These are phyloP conservation scores for Fraxinus paxiana DNA, from an alignment of 305 asterid genomes.

Conservation along the genomic window DNA sequence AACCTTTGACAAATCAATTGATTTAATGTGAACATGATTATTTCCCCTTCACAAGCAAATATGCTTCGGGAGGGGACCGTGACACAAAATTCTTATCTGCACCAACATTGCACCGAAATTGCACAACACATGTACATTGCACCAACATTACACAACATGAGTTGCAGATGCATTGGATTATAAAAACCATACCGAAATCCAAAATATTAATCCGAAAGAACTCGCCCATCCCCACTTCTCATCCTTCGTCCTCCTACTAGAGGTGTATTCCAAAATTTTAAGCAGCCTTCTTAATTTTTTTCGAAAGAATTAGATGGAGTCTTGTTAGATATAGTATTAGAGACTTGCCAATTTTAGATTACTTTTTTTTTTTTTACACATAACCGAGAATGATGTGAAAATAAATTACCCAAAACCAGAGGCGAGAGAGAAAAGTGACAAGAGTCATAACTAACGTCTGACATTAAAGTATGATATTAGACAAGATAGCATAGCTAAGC, in stretches of 20 bases:
- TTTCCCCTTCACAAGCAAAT: neutral
- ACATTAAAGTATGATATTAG: neutral
- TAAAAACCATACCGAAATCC: neutral
- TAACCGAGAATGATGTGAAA: neutral
- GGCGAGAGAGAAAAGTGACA: neutral
- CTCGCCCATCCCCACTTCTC: neutral
- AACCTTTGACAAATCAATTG: neutral
- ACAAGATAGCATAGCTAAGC: neutral
- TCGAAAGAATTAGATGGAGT: neutral
- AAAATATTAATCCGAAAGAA: neutral
- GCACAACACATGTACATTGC: neutral
- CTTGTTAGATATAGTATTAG: neutral
- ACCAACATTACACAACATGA: neutral
- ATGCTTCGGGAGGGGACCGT: neutral
- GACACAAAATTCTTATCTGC: neutral
- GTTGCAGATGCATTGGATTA: neutral
- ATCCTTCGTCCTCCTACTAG: neutral
- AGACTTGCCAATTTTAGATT: neutral
- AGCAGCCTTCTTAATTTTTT: neutral
- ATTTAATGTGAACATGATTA: neutral
- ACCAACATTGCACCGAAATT: no score
- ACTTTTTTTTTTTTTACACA: neutral
- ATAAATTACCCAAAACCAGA: neutral
- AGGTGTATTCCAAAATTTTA: neutral
- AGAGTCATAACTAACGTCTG: neutral